Evolutionary conservation across 768 basidiomycete species (phyloP).

Genomic region (Kondoa subrosea): DNA sequence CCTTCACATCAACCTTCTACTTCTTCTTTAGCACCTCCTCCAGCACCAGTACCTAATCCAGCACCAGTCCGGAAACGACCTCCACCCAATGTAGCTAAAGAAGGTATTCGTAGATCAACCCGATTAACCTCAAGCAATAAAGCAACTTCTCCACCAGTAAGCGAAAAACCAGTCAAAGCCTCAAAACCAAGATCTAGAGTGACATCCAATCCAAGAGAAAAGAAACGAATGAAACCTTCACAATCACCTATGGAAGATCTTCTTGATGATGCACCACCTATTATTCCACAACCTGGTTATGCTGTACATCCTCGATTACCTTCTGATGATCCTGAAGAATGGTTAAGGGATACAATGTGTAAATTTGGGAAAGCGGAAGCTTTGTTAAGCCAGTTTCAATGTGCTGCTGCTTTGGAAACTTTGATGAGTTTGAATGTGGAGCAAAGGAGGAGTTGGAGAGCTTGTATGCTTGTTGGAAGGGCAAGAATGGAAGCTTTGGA

Average conservation of each 20-base stretch:
- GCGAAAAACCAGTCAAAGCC: not conserved
- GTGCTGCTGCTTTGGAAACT: conserved; percentile 53
- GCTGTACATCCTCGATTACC: not conserved
- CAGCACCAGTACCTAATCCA: not conserved
- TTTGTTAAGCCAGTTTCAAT: conserved; percentile 53
- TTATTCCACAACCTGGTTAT: not conserved
- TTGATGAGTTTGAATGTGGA: conserved; percentile 56
- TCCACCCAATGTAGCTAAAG: not conserved
- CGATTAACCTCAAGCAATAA: conserved; percentile 1
- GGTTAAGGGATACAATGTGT: not conserved
- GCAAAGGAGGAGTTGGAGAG: conserved; percentile 59
- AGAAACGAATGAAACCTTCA: conserved; percentile 4
- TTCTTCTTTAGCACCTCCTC: conserved; percentile 4
- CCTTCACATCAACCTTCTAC: not conserved
- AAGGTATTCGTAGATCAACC: not conserved
- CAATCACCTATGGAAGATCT: no score
- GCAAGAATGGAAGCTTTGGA: conserved; percentile 80
- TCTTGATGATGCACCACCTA: not conserved
- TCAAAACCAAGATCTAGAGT: conserved; percentile 1
- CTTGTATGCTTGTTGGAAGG: conserved; percentile 64
- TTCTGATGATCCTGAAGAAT: conserved; percentile 1
- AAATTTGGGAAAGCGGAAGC: conserved; percentile 4
- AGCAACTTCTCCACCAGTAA: not conserved
- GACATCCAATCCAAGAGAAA: conserved; percentile 5
- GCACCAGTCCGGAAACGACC: not conserved